Evolutionary conservation across 345 rosid species (phyloP).

Genomic region (Camelina hispida): DNA sequence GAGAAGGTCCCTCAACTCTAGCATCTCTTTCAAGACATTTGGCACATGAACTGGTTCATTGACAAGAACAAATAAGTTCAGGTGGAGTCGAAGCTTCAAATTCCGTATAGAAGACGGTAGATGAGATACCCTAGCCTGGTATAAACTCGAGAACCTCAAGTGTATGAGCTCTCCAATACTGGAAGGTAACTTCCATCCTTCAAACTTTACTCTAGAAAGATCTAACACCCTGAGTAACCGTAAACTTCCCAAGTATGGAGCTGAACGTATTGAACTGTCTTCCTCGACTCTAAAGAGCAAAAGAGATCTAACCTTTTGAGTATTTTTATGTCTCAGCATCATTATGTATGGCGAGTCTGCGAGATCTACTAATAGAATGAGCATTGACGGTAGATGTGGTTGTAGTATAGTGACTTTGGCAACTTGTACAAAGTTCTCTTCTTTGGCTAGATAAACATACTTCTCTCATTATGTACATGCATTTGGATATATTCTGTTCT

Average conservation of each 20-base stretch:
- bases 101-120: constrained; percentile 37
- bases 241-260: constrained; percentile 21
- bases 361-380: not conserved
- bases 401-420: too few species aligned
- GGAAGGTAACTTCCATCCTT: constrained; percentile 40
- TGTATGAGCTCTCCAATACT: constrained; percentile 49
- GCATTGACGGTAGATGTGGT: too few species aligned
- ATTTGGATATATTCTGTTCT: constrained; percentile 6
- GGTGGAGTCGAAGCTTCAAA: constrained; percentile 16
- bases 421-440: too few species aligned
- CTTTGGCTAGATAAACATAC: not conserved
- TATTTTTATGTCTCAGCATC: too few species aligned
- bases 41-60: constrained; percentile 33
- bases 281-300: not conserved
- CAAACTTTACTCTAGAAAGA: not conserved
- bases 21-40: constrained; percentile 33
- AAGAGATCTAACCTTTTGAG: constrained; percentile 5
- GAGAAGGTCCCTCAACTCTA: constrained; percentile 32
- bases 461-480: not conserved
- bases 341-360: constrained; percentile 1
- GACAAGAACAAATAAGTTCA: constrained; percentile 10
- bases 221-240: constrained; percentile 40
- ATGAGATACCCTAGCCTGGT: constrained; percentile 8
- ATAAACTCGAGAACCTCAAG: constrained; percentile 40
- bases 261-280: not conserved